Evolutionary conservation across 257 asterid genomes (phyloP).

Genomic region (Salvia splendens): DNA sequence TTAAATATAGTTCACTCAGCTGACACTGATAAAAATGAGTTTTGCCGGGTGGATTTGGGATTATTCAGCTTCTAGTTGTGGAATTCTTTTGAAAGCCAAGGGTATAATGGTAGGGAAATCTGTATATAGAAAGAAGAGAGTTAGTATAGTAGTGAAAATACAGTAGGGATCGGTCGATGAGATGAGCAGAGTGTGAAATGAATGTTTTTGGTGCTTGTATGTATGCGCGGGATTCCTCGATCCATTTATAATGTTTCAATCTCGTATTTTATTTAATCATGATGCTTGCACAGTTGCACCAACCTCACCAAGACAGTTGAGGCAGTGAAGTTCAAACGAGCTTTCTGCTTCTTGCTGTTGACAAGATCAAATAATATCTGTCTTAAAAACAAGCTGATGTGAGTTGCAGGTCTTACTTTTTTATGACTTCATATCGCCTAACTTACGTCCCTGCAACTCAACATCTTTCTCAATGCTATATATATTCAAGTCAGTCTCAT

Average conservation of each 20-base stretch:
- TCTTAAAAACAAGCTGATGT: too few species aligned
- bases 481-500: too few species aligned
- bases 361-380: too few species aligned
- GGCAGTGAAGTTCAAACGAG: not conserved
- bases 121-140: constrained; percentile 60
- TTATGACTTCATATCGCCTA: too few species aligned
- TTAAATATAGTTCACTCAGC: constrained; percentile 39
- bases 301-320: not conserved
- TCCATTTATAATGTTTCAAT: constrained; percentile 4
- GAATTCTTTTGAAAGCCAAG: constrained; percentile 32
- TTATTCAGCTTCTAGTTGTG: constrained; percentile 32
- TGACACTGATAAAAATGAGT: constrained; percentile 31
- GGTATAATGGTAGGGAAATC: constrained; percentile 33
- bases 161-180: constrained; percentile 35
- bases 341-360: too few species aligned
- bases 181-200: constrained; percentile 5
- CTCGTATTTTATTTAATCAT: not conserved
- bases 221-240: too few species aligned
- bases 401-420: too few species aligned
- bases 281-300: not conserved
- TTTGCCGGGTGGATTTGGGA: constrained; percentile 19
- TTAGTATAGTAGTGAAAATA: constrained; percentile 23
- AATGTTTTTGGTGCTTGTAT: too few species aligned
- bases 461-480: too few species aligned
- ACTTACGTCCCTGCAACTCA: too few species aligned